Conservation (phyloP, 345 rosid genomes). For the Lumnitzera racemosa region DNA sequence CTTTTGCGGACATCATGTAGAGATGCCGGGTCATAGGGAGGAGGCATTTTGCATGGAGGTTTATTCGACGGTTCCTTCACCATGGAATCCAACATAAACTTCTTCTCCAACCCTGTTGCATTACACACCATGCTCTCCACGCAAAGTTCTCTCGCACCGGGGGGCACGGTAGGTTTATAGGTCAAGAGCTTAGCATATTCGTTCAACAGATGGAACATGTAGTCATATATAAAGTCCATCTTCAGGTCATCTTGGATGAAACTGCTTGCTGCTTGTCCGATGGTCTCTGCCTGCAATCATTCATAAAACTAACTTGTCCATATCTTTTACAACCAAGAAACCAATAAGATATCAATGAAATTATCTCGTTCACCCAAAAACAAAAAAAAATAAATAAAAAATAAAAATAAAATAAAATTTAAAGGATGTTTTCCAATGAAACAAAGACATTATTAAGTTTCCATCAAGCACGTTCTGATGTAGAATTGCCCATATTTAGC, state of each 20-base stretch:
- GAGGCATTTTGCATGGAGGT: slow-evolving; percentile 53
- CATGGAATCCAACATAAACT: slow-evolving; percentile 61
- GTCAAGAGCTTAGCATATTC: slow-evolving; percentile 56
- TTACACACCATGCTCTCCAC: slow-evolving; percentile 57
- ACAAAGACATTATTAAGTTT: too few species aligned
- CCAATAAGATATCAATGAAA: too few species aligned
- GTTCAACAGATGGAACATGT: slow-evolving; percentile 70
- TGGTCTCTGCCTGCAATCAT: slow-evolving; percentile 46
- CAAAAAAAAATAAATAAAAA: too few species aligned
- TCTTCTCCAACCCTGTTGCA: slow-evolving; percentile 33
- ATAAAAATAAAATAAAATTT: too few species aligned
- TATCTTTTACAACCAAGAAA: too few species aligned
- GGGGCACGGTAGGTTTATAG: slow-evolving; percentile 46
- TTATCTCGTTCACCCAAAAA: too few species aligned
- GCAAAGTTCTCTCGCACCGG: slow-evolving; percentile 38
- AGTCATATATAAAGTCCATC: slow-evolving; percentile 65
- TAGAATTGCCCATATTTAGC: too few species aligned
- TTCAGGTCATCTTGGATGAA: slow-evolving; percentile 47
- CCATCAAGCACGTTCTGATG: too few species aligned
- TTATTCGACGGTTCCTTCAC: slow-evolving; percentile 49
- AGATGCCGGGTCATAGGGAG: slow-evolving; percentile 53
- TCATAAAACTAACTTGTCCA: background rate
- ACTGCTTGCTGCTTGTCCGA: slow-evolving; percentile 51
- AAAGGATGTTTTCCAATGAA: too few species aligned
- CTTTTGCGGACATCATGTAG: slow-evolving; percentile 19